A percentile compares a stretch with the other conserved stretches of the same genome.
phyloP scores from a whole-genome alignment of 257 asterid species.

The Cinchona pubescens region DNA sequence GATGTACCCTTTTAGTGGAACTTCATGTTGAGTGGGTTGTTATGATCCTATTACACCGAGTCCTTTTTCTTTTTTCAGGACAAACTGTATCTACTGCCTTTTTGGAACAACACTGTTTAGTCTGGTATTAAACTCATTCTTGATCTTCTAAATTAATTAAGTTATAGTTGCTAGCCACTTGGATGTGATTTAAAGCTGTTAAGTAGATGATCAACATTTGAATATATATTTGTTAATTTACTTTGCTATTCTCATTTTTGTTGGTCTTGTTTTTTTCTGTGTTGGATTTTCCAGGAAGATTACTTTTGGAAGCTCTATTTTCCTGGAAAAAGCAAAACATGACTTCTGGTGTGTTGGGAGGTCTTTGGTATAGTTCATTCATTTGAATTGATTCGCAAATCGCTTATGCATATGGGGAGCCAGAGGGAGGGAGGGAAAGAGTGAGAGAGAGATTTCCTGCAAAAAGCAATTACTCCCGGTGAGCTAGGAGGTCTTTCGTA shows the following conservation, averaged over 20 bases:
- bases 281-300: background rate
- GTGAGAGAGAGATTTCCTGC: too few species aligned
- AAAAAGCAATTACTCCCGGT: background rate
- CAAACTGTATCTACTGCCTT: conserved; percentile 84
- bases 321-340: too few species aligned
- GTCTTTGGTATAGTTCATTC: too few species aligned
- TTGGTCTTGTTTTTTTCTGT: background rate
- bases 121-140: conserved; percentile 39
- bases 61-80: conserved; percentile 47
- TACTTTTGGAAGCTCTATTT: background rate
- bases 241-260: background rate
- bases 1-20: too few species aligned
- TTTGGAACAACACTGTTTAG: conserved; percentile 98
- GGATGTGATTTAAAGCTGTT: background rate
- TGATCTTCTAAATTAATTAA: conserved; percentile 13
- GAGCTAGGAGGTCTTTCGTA: background rate
- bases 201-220: background rate
- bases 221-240: background rate
- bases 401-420: too few species aligned
- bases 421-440: too few species aligned
- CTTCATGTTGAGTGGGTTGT: too few species aligned
- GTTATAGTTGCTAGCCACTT: background rate
- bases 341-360: too few species aligned
- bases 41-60: too few species aligned
- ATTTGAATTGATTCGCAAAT: too few species aligned